Percentiles rank a stretch among this genome's conserved stretches.
These are phyloP conservation scores for Eucalyptus erythrocorys DNA, from an alignment of 345 rosid genomes.

Conservation along the genomic window DNA sequence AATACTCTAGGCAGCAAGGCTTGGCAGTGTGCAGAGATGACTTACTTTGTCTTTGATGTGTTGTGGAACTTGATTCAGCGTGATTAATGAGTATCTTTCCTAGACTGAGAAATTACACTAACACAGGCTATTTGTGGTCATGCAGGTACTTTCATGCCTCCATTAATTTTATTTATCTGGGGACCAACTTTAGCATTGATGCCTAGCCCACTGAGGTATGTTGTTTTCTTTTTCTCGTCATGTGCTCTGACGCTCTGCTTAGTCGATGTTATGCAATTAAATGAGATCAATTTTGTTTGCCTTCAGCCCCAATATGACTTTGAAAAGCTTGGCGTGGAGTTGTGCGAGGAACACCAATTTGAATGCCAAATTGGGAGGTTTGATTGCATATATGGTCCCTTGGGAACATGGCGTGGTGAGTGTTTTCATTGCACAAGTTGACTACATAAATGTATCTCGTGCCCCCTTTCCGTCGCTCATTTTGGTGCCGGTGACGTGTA, in stretches of 20 bases:
- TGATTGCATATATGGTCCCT: background rate
- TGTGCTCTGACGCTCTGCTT: too few relatives aligned
- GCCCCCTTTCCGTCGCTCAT: background rate
- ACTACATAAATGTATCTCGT: background rate
- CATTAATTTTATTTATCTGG: accelerated
- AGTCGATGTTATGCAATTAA: background rate
- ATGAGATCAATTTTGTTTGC: background rate
- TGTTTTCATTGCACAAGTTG: background rate
- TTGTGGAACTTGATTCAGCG: accelerated
- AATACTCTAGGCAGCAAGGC: accelerated
- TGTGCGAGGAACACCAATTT: background rate
- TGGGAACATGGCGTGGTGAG: background rate
- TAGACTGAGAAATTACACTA: accelerated
- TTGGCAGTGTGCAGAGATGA: background rate
- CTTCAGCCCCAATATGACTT: background rate
- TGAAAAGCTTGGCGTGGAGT: accelerated
- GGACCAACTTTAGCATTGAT: too few relatives aligned
- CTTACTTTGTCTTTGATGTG: background rate
- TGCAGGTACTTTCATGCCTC: too few relatives aligned
- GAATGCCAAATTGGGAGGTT: background rate
- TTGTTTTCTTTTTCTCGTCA: accelerated
- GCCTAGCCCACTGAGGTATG: accelerated
- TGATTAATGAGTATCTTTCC: accelerated
- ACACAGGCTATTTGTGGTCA: accelerated
- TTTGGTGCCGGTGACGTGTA: background rate